A percentile compares a stretch with the other conserved stretches of the same genome.
phyloP scores from a whole-genome alignment of 108 stramenopile species.

The Conticribra weissflogii region DNA sequence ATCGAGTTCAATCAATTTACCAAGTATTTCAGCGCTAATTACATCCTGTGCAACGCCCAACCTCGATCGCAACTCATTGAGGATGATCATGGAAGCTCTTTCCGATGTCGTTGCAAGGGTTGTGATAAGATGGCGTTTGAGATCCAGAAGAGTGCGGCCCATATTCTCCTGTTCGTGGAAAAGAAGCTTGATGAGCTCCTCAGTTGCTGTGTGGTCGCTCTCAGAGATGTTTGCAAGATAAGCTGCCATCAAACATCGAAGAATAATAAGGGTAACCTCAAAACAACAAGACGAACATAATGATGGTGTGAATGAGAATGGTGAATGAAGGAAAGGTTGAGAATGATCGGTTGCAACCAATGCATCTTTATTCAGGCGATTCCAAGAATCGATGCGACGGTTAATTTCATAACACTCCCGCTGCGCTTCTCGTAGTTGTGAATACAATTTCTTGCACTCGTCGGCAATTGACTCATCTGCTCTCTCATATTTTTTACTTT shows the following conservation, averaged over 20 bases:
- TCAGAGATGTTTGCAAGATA: conserved; percentile 42
- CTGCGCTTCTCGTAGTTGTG: conserved; percentile 75
- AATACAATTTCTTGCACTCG: conserved; percentile 60
- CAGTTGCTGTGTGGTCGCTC: conserved; percentile 32
- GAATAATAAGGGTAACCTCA: conserved; percentile 49
- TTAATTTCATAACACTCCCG: conserved; percentile 68
- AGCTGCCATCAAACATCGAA: conserved; percentile 54
- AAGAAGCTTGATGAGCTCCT: conserved; percentile 45
- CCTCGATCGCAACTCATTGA: conserved; percentile 53
- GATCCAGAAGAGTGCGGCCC: conserved; percentile 43
- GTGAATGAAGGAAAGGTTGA: neutral
- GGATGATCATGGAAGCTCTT: conserved; percentile 53
- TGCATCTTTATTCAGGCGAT: conserved; percentile 61
- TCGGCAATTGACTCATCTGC: conserved; percentile 40
- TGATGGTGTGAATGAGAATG: conserved; percentile 51
- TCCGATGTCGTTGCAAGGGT: conserved; percentile 66
- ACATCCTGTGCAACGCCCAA: conserved; percentile 57
- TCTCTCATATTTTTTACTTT: conserved; percentile 33
- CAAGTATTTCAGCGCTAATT: conserved; percentile 67
- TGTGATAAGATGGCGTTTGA: conserved; percentile 55
- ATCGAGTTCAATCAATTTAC: conserved; percentile 57
- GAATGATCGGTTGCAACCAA: conserved; percentile 17
- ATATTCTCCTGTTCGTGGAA: conserved; percentile 47
- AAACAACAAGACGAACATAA: conserved; percentile 65
- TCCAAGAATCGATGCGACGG: conserved; percentile 76